Evolutionary conservation across 2,329 filamentous ascomycete species (phyloP).

Genomic region (Scedosporium minutisporum): DNA sequence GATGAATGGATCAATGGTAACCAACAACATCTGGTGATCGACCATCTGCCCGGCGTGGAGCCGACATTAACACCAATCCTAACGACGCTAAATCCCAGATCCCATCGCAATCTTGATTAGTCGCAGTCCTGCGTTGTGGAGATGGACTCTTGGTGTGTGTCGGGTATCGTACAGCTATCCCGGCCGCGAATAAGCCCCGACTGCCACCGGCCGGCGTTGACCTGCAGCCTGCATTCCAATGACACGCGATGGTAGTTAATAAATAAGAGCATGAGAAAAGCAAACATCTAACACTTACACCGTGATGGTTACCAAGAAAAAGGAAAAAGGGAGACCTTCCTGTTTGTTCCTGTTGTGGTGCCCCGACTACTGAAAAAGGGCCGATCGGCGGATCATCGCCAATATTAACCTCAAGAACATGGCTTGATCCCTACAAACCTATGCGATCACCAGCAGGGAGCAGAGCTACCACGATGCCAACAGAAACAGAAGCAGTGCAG

Average conservation of each 20-base stretch:
- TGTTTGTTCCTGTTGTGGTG: not conserved
- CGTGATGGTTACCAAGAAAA: not conserved
- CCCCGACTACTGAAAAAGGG: not conserved
- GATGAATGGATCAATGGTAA: not conserved
- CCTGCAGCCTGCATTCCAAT: not conserved
- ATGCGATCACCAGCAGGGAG: too few relatives aligned
- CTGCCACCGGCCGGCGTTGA: not conserved
- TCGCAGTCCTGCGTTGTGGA: not conserved
- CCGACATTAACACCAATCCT: not conserved
- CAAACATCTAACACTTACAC: not conserved
- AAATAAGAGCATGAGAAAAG: not conserved
- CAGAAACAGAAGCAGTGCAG: too few relatives aligned
- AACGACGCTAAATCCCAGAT: not conserved
- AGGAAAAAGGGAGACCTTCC: not conserved
- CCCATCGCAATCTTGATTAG: not conserved
- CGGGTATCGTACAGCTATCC: too few relatives aligned
- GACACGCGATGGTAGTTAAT: not conserved
- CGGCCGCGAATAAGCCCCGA: too few relatives aligned
- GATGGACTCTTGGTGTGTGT: not conserved
- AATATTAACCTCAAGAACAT: not conserved
- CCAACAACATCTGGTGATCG: not conserved
- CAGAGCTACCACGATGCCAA: too few relatives aligned
- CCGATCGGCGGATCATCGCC: not conserved
- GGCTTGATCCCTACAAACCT: too few relatives aligned
- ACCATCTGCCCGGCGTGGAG: not conserved